A percentile compares a stretch with the other conserved stretches of the same genome.
These are phyloP conservation scores for Scheffersomyces parashehatae DNA, from an alignment of 1,139 yeast species.

Conservation along the genomic window DNA sequence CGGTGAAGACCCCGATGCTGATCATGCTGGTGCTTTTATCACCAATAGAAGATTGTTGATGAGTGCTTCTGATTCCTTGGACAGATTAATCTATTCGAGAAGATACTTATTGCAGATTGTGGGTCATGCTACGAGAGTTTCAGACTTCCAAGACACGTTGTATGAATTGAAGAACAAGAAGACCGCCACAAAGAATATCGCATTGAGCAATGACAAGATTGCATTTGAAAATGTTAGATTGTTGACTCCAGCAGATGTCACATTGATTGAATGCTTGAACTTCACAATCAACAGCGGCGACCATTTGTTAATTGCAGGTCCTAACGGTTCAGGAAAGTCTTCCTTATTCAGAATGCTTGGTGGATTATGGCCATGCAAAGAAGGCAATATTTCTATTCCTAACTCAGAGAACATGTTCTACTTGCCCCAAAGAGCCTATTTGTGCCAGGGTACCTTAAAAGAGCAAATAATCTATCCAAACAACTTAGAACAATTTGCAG, in stretches of 20 bases:
- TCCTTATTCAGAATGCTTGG: conserved; percentile 88
- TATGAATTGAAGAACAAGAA: conserved; percentile 44
- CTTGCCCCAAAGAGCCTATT: conserved; percentile 89
- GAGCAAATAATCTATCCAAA: conserved; percentile 92
- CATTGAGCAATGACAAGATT: conserved; percentile 59
- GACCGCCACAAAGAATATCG: conserved; percentile 32
- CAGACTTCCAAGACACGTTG: conserved; percentile 68
- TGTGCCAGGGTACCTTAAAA: conserved; percentile 69
- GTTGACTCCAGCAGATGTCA: conserved; percentile 81
- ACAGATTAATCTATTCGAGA: conserved; percentile 82
- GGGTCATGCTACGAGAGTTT: conserved; percentile 80
- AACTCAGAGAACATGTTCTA: conserved; percentile 73
- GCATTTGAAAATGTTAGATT: conserved; percentile 74
- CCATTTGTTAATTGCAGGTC: conserved; percentile 88
- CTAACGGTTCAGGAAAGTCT: conserved; percentile 94
- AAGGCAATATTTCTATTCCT: conserved; percentile 66
- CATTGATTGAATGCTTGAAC: conserved; percentile 63
- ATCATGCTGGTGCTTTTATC: conserved; percentile 73
- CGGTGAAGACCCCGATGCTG: conserved; percentile 48
- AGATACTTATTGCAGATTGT: conserved; percentile 80
- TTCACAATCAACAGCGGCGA: conserved; percentile 80
- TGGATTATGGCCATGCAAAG: conserved; percentile 87
- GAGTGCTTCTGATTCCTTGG: conserved; percentile 87
- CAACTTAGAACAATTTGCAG: conserved; percentile 57
- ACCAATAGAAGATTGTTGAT: conserved; percentile 86